A percentile compares a stretch with the other conserved stretches of the same genome.
These are phyloP conservation scores for Batrachochytrium dendrobatidis DNA, from an alignment of 371 early-diverging fungal species.

Conservation along the genomic window DNA sequence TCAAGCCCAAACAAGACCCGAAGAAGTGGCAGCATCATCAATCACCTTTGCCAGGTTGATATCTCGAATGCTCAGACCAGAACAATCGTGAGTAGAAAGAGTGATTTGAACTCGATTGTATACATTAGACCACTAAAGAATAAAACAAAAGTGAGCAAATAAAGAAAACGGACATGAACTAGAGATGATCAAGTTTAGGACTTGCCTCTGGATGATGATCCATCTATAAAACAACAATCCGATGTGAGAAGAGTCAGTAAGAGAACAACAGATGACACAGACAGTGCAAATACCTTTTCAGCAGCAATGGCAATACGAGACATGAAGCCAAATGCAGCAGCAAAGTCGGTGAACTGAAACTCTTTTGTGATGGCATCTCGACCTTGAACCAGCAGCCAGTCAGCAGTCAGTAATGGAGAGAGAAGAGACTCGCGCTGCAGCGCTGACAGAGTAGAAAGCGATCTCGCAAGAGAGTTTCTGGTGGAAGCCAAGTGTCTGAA, in stretches of 20 bases:
- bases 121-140: conserved; percentile 40
- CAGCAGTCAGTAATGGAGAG: not conserved
- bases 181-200: not conserved
- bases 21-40: conserved; percentile 9
- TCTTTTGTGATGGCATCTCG: conserved; percentile 78
- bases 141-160: not conserved
- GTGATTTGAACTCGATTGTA: conserved; percentile 88
- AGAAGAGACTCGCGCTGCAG: not conserved
- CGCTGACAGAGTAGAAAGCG: too few species aligned
- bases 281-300: conserved; percentile 51
- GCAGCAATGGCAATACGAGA: conserved; percentile 81
- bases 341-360: conserved; percentile 74
- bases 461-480: too few species aligned
- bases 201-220: conserved; percentile 78
- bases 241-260: conserved; percentile 75
- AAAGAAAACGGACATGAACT: not conserved
- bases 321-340: conserved; percentile 91
- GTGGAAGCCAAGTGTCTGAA: too few species aligned
- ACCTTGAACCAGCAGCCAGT: conserved; percentile 5
- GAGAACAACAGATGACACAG: conserved; percentile 1
- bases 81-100: conserved; percentile 83
- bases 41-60: conserved; percentile 66
- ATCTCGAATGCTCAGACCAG: conserved; percentile 72
- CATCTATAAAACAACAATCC: conserved; percentile 41
- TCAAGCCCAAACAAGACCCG: not conserved